Base-by-base conservation (phyloP, 2,329 filamentous ascomycete genomes). In the Diaporthe citri region DNA sequence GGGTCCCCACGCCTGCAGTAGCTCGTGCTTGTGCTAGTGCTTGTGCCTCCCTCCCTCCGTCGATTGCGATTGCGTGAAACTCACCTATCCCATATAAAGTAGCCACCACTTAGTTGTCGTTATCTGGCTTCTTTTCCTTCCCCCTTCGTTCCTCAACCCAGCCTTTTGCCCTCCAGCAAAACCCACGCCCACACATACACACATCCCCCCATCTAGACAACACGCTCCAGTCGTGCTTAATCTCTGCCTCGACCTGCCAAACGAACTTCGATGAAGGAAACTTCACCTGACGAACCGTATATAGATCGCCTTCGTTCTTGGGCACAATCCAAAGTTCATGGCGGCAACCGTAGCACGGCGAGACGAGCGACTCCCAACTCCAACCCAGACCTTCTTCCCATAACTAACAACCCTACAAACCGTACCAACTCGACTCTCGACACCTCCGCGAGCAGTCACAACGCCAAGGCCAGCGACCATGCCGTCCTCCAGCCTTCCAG, bases 241-340 rank as follows among this genome's bases (percentile, higher is more conserved):
- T n/a, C 34, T 80, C 59, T 72, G 72, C 69, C 55, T 60, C 64
- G 39, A 28, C 46, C 74, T 70, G 77, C 74, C 59, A 71, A 79
- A 78, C 80, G 82, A 85, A 84, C 80, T 86, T 91, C 90, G 89
- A 92, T 92, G 90, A 91, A 90, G 88, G 85, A 90, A 88, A 84
- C 85, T 85, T 89, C 86, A 79, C 83, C 88, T 84, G 86, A 88
- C 78, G 83, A 86, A 81, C 86, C 87, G 83, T 85, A 86, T 83
- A 86, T 86, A 90, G 86, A 89, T 87, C 86, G 86, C 86, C 86
- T 87, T 85, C 86, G 86, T 86, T 89, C 88, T 84, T 87, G 86
- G 88, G 85, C 87, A 85, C 82, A 82, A 83, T 83, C 86, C 84
- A 85, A 86, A 85, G 85, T 88, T 86, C 85, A 90, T 90, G 89